These are phyloP conservation scores for Tephrocybe sp. DNA, from an alignment of 768 basidiomycete species.

Conservation along the genomic window DNA sequence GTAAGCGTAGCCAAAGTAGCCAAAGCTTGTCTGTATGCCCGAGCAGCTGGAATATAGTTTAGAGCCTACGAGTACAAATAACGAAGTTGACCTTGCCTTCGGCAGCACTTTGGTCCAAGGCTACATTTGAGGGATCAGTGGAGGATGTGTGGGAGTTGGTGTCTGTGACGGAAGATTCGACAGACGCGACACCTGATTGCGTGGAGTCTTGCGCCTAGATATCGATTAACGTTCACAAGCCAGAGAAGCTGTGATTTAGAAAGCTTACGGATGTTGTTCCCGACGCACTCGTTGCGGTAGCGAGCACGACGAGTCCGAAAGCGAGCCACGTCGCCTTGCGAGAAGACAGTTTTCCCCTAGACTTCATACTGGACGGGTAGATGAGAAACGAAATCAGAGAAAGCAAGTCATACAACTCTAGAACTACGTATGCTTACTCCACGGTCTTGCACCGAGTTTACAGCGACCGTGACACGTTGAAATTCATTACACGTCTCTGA, in stretches of 20 bases:
- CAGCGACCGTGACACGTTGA: constrained; percentile 2
- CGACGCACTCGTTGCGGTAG: constrained; percentile 37
- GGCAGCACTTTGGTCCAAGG: constrained; percentile 43
- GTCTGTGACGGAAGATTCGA: constrained; percentile 5
- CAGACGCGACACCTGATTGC: background rate
- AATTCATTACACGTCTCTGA: constrained; percentile 16
- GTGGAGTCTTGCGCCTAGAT: constrained; percentile 4
- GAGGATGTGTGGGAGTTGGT: background rate
- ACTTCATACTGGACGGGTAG: constrained; percentile 17
- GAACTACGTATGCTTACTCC: too few species aligned
- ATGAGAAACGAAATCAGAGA: constrained; percentile 1
- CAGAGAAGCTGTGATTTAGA: constrained; percentile 1
- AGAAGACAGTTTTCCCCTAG: constrained; percentile 31
- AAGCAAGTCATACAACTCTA: constrained; percentile 10
- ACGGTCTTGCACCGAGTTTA: background rate
- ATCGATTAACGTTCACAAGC: constrained; percentile 7
- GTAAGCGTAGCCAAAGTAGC: constrained; percentile 65
- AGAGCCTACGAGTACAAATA: background rate
- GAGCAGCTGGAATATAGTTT: constrained; percentile 45
- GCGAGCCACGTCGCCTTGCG: constrained; percentile 59
- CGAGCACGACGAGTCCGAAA: constrained; percentile 56
- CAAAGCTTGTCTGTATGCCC: constrained; percentile 77
- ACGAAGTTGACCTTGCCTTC: constrained; percentile 43
- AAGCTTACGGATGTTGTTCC: constrained; percentile 29
- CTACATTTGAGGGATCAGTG: constrained; percentile 25